A percentile compares a stretch with the other conserved stretches of the same genome.
These are phyloP conservation scores for Aspergillus uvarum DNA, from an alignment of 2,329 filamentous ascomycete species.

Conservation along the genomic window DNA sequence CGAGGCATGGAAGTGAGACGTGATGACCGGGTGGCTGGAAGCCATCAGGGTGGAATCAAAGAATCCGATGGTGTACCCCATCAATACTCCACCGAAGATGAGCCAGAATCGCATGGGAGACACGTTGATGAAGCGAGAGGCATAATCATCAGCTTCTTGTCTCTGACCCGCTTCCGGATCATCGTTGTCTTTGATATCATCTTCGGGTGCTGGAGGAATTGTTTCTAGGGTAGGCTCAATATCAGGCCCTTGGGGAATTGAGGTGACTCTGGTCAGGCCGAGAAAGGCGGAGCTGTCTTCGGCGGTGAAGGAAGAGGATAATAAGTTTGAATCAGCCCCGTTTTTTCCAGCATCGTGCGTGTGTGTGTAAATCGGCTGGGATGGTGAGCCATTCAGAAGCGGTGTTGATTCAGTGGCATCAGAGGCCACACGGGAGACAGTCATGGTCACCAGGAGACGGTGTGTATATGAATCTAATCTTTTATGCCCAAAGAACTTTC, in stretches of 20 bases:
- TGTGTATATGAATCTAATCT: background rate
- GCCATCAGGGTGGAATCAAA: slow-evolving; percentile 83
- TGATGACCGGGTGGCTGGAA: slow-evolving; percentile 76
- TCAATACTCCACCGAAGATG: slow-evolving; percentile 60
- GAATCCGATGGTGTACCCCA: slow-evolving; percentile 57
- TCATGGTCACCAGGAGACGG: background rate
- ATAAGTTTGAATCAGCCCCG: background rate
- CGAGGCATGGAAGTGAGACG: slow-evolving; percentile 73
- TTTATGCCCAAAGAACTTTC: background rate
- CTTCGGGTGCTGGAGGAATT: slow-evolving; percentile 17
- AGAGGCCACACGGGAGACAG: background rate
- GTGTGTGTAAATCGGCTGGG: background rate
- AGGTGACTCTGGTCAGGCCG: slow-evolving; percentile 20
- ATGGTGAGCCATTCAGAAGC: background rate
- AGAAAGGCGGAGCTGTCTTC: slow-evolving; percentile 2
- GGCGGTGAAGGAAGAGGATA: background rate
- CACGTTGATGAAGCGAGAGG: slow-evolving; percentile 39
- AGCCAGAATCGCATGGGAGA: slow-evolving; percentile 57
- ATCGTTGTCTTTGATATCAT: slow-evolving; percentile 9
- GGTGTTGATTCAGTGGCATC: slow-evolving; percentile 5
- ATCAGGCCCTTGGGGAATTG: slow-evolving; percentile 28
- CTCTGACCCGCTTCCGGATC: slow-evolving; percentile 9
- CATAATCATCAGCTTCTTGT: slow-evolving; percentile 24
- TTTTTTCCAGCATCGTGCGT: background rate
- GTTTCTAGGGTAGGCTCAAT: slow-evolving; percentile 28